These are phyloP conservation scores for Podaxis sp. DNA, from an alignment of 768 basidiomycete species.

Conservation along the genomic window DNA sequence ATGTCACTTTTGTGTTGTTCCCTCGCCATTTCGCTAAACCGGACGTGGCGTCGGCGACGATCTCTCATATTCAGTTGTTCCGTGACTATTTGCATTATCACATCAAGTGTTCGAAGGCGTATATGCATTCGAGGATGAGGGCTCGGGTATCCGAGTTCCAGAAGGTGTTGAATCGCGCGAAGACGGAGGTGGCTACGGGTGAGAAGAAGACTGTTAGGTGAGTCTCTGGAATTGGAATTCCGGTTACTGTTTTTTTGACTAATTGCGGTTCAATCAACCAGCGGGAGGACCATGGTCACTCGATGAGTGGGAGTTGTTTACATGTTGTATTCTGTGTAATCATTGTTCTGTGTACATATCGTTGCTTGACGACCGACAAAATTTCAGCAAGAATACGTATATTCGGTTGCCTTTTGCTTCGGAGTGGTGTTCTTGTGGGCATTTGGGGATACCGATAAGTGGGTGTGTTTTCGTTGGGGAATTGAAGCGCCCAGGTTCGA, in stretches of 20 bases:
- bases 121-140: conserved; percentile 98
- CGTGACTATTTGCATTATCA: conserved; percentile 99
- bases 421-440: neutral
- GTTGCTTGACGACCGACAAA: neutral
- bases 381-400: neutral
- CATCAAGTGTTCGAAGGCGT: conserved; percentile 98
- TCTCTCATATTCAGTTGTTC: conserved; percentile 96
- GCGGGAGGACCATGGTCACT: conserved; percentile 57
- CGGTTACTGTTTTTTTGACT: conserved; percentile 16
- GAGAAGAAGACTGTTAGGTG: conserved; percentile 94
- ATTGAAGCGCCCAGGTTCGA: neutral
- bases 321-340: neutral
- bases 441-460: neutral
- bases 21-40: conserved; percentile 90
- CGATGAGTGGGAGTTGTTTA: conserved; percentile 34
- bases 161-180: conserved; percentile 93
- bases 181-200: conserved; percentile 79
- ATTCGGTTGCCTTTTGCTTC: neutral
- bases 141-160: conserved; percentile 93
- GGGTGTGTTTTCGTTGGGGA: neutral
- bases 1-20: conserved; percentile 97
- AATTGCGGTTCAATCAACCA: conserved; percentile 22
- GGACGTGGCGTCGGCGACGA: conserved; percentile 68
- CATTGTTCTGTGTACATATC: neutral
- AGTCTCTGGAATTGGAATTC: conserved; percentile 24